phyloP scores from a whole-genome alignment of 176 grass and related monocot species.

The Juncus inflexus region DNA sequence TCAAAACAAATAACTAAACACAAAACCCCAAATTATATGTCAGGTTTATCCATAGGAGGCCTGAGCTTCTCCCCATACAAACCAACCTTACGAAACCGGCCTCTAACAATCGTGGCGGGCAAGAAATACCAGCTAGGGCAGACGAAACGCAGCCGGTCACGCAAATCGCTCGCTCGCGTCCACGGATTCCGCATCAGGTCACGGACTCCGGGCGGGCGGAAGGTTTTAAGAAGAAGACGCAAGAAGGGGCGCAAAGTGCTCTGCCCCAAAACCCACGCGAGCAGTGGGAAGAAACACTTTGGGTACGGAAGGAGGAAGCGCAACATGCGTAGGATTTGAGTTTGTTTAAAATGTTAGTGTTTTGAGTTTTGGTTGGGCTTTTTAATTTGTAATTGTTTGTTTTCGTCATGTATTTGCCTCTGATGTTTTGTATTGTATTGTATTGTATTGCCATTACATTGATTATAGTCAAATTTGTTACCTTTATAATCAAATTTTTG shows the following conservation, averaged over 20 bases:
- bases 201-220: constrained; percentile 53
- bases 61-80: constrained; percentile 52
- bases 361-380: too few relatives aligned
- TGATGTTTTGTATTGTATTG: too few relatives aligned
- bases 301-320: too few relatives aligned
- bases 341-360: too few relatives aligned
- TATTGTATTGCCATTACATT: too few relatives aligned
- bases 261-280: constrained; percentile 73
- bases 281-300: constrained; percentile 35
- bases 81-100: constrained; percentile 44
- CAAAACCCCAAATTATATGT: background rate
- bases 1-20: too few relatives aligned
- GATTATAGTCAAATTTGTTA: too few relatives aligned
- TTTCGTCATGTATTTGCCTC: too few relatives aligned
- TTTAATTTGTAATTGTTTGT: too few relatives aligned
- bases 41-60: constrained; percentile 53
- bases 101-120: constrained; percentile 53
- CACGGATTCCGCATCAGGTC: constrained; percentile 83
- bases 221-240: constrained; percentile 65
- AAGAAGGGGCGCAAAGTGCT: constrained; percentile 83
- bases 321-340: too few relatives aligned
- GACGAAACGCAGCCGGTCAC: constrained; percentile 83
- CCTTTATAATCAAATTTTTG: too few relatives aligned
- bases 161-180: constrained; percentile 77
- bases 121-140: constrained; percentile 65